Evolutionary conservation across 108 stramenopile genomes (phyloP).

Genomic region (Seminavis robusta): DNA sequence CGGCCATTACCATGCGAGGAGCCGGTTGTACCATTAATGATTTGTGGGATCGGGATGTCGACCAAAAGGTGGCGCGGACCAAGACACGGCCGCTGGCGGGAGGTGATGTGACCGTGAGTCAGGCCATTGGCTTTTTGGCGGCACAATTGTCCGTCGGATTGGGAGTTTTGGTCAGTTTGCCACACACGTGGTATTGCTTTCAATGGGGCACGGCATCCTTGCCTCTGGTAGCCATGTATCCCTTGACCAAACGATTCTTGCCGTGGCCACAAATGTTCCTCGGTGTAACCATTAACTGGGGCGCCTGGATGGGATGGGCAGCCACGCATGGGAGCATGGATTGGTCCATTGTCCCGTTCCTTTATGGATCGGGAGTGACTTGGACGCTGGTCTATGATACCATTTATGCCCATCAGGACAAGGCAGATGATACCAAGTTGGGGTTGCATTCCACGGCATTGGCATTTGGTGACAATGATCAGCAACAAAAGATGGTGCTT

Average conservation of each 20-base stretch:
- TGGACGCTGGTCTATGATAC: constrained; percentile 99
- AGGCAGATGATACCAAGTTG: constrained; percentile 83
- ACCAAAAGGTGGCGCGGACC: constrained; percentile 86
- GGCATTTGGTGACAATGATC: constrained; percentile 79
- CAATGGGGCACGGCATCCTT: constrained; percentile 85
- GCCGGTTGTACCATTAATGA: constrained; percentile 99
- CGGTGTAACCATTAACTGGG: constrained; percentile 98
- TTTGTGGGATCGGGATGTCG: constrained; percentile 94
- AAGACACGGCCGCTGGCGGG: constrained; percentile 84
- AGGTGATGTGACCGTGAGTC: constrained; percentile 53
- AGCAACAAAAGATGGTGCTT: constrained; percentile 53
- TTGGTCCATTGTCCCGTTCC: constrained; percentile 65
- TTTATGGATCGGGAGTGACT: constrained; percentile 84
- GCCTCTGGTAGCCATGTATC: constrained; percentile 91
- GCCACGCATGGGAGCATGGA: constrained; percentile 72
- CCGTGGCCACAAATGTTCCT: constrained; percentile 93
- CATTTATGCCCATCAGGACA: constrained; percentile 98
- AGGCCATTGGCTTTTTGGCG: constrained; percentile 83
- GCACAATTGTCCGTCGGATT: constrained; percentile 83
- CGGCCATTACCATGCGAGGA: constrained; percentile 93
- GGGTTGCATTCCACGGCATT: constrained; percentile 91
- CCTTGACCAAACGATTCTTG: constrained; percentile 93
- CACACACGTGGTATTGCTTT: constrained; percentile 67
- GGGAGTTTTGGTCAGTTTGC: constrained; percentile 84
- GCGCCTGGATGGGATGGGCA: constrained; percentile 92